Conservation (phyloP, 1,139 yeast species). For the Geotrichum phurueaensis region DNA sequence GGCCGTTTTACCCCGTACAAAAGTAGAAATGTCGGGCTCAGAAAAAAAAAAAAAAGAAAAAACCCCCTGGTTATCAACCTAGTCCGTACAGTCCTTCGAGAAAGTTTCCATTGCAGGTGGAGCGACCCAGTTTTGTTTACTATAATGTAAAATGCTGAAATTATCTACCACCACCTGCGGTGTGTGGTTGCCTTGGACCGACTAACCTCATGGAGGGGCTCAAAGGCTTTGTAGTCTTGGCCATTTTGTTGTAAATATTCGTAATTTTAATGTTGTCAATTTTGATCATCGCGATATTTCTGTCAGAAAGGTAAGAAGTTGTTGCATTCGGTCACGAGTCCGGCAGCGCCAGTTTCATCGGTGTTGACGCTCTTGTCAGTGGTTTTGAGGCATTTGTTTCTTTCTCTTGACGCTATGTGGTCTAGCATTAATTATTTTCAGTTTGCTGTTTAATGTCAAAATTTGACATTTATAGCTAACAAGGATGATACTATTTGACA, state of each 20-base stretch:
- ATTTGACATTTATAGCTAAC: neutral
- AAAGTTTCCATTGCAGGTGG: neutral
- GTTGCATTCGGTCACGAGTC: no score
- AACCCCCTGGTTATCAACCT: no score
- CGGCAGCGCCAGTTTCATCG: no score
- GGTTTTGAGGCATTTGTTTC: no score
- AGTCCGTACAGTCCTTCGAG: neutral
- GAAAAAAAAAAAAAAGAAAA: neutral
- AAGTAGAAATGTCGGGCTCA: neutral
- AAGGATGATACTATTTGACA: neutral
- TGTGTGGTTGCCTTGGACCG: neutral
- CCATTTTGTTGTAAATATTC: neutral
- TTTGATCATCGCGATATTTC: neutral
- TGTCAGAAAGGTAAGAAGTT: no score
- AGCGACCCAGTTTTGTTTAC: neutral
- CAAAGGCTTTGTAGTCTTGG: neutral
- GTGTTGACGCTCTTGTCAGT: no score
- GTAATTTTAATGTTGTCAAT: neutral
- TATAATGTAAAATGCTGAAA: neutral
- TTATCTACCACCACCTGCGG: neutral
- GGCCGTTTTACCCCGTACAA: neutral
- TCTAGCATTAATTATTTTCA: neutral
- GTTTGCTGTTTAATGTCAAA: neutral
- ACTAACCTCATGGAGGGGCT: neutral
- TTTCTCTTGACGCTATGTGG: no score